phyloP scores from a whole-genome alignment of 176 grass and related monocot genomes.

The Triticum timopheevii region DNA sequence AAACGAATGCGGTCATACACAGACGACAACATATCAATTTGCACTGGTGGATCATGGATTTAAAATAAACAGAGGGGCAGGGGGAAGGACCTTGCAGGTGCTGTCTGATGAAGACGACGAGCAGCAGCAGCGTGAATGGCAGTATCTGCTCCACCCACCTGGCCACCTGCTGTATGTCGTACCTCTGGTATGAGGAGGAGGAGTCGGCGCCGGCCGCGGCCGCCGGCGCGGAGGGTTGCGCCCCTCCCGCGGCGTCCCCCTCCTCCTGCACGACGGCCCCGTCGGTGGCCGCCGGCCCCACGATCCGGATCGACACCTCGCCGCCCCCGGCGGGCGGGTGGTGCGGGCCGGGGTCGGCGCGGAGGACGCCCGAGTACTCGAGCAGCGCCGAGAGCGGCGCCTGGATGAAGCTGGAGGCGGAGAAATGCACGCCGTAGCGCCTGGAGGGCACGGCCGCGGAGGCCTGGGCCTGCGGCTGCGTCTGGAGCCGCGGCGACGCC shows the following conservation, averaged over 20 bases:
- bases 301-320: constrained; percentile 93
- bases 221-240: background rate
- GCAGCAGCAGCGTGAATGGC: constrained; percentile 87
- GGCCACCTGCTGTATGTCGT: constrained; percentile 98
- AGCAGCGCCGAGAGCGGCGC: constrained; percentile 79
- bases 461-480: background rate
- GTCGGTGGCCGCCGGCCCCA: constrained; percentile 43
- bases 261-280: constrained; percentile 43
- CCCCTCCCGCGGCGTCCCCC: background rate
- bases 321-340: constrained; percentile 18
- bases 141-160: constrained; percentile 98
- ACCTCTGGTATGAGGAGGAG: constrained; percentile 65
- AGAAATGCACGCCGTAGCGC: constrained; percentile 84
- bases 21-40: background rate
- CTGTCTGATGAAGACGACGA: constrained; percentile 98
- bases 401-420: constrained; percentile 86
- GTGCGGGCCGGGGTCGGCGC: constrained; percentile 34
- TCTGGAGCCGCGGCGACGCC: background rate
- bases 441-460: constrained; percentile 34
- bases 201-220: constrained; percentile 10
- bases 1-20: background rate
- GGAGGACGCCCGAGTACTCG: constrained; percentile 91
- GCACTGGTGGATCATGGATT: background rate
- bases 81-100: constrained; percentile 72
- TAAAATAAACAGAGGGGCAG: background rate